Conservation (phyloP, 2,329 filamentous ascomycete genomes). For the Aspergillus sergii region DNA sequence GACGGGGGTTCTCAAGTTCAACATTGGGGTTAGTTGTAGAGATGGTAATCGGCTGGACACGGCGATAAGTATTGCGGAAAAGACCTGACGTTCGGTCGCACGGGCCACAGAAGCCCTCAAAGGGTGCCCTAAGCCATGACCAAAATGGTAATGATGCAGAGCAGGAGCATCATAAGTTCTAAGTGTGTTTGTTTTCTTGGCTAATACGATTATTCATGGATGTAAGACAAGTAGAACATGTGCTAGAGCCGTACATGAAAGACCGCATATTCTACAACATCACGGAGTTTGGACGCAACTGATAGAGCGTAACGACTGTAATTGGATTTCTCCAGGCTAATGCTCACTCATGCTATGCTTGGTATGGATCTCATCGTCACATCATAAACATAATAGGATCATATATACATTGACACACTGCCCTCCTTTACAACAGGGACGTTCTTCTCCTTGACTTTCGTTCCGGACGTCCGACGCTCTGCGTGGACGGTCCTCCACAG, state of each 20-base stretch:
- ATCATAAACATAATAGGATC: conserved; percentile 27
- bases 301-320: conserved; percentile 16
- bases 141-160: background rate
- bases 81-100: conserved; percentile 26
- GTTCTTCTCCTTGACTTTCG: conserved; percentile 3
- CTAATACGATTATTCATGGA: background rate
- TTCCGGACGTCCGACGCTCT: conserved; percentile 8
- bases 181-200: background rate
- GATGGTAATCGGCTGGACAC: background rate
- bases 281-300: background rate
- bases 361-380: conserved; percentile 24
- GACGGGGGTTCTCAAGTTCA: conserved; percentile 21
- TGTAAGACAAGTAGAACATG: background rate
- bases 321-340: conserved; percentile 12
- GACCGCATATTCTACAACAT: background rate
- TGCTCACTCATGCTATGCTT: conserved; percentile 7
- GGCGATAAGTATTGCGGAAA: conserved; percentile 20
- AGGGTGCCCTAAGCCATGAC: conserved; percentile 23
- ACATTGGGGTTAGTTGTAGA: conserved; percentile 26
- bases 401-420: conserved; percentile 19
- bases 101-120: conserved; percentile 33
- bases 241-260: background rate
- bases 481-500: background rate
- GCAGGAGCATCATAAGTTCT: background rate
- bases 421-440: conserved; percentile 3